Base-by-base conservation (phyloP, 257 asterid genomes). In the Solanum etuberosum region DNA sequence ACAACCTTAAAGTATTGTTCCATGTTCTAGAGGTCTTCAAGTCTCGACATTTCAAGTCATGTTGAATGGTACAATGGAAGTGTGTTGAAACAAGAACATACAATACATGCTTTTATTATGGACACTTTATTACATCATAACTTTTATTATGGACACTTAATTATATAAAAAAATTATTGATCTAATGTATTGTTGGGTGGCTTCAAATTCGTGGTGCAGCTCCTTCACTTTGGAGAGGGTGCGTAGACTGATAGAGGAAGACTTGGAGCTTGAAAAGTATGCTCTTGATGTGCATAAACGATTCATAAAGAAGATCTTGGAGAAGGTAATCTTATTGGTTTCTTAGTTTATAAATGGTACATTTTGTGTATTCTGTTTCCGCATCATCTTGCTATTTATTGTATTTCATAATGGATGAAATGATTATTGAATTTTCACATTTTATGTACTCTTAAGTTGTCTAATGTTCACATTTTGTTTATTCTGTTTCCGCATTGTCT, bases 191-290 rank as follows among this genome's bases (percentile, higher is more conserved):
- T 48, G 54, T 35, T 13, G 80, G 88, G 86, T 80, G 43, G 46
- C 85, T 59, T 42, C 61, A 59, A 85, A 72, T 73, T 11, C 85
- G 29, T 23, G 86, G 51, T 82, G 90, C 95, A 95, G 99, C 84
- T 89, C 95, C 80, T 81, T 95, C 87, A 94, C 96, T 40, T 74
- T 94, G 92, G 98, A 82, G 89, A 91, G 92, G 20, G 98, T 94
- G 21, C 91, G 99, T 89, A 93, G 99, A 88, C 88, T 97, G 65
- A 67, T 97, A 83, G 99, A 97, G 93, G 90, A 94, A 91, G 99
- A 97, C 87, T 86, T 97, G 92, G 96, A 94, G 38, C 92, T 94
- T 83, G 94, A 94, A 86, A 88, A 90, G 78, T 74, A 89, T 90
- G 93, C 97, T 1, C 88, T 97, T 85, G 99, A 97, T 93, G 95